A percentile compares a stretch with the other conserved stretches of the same genome.
Conservation (phyloP, 768 basidiomycete genomes). For the Boletus vermiculosoides region DNA sequence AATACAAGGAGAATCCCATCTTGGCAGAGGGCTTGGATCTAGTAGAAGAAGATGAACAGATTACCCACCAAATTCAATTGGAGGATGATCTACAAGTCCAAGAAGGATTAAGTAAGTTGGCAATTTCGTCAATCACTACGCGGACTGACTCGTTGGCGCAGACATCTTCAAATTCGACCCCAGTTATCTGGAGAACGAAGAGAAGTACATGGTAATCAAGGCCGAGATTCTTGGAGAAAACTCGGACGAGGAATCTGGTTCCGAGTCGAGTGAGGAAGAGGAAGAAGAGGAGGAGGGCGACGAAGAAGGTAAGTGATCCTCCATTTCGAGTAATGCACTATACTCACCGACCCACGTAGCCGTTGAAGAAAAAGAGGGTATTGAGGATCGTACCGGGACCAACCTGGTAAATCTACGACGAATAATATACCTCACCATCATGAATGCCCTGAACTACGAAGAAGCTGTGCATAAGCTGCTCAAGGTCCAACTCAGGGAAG, state of each 20-base stretch:
- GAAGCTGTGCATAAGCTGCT: constrained; percentile 98
- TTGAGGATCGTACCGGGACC: constrained; percentile 92
- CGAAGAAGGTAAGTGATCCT: constrained; percentile 38
- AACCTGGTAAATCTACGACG: constrained; percentile 94
- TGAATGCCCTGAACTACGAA: constrained; percentile 97
- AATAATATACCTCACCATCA: constrained; percentile 95
- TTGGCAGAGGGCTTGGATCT: constrained; percentile 92
- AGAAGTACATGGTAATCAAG: constrained; percentile 90
- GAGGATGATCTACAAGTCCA: constrained; percentile 94
- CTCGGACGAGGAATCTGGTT: constrained; percentile 68
- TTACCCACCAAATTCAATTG: constrained; percentile 88
- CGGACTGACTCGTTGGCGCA: constrained; percentile 32
- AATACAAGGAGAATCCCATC: constrained; percentile 98
- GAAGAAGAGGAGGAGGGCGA: constrained; percentile 68
- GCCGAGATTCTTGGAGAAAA: constrained; percentile 91
- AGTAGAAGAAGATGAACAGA: constrained; percentile 97
- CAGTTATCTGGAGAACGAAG: constrained; percentile 86
- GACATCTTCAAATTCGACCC: constrained; percentile 96
- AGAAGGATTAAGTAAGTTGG: constrained; percentile 85
- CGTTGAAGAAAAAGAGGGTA: constrained; percentile 80
- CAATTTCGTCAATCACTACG: background rate
- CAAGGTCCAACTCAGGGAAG: constrained; percentile 88
- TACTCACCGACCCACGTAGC: constrained; percentile 37
- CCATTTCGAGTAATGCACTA: constrained; percentile 24
- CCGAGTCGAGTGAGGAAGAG: constrained; percentile 65